Percentiles rank a stretch among this genome's conserved stretches.
Evolutionary conservation across 345 rosid species (phyloP).

Genomic region (Ailanthus altissimus): DNA sequence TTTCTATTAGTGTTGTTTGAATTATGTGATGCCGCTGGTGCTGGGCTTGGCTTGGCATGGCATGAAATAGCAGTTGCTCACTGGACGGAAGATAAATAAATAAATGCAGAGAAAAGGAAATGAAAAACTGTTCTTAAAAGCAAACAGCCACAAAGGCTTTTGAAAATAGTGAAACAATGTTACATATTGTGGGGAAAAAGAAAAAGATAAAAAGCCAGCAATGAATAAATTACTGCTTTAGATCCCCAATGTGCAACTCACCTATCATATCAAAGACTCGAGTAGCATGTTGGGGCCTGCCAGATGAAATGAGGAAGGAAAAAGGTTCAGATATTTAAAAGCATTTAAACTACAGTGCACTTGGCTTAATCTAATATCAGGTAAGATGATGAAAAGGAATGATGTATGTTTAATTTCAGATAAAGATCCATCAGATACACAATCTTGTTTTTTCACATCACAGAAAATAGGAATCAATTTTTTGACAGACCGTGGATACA

Average conservation of each 20-base stretch:
- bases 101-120: neutral
- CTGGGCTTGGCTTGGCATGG: too few relatives aligned
- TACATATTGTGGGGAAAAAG: neutral
- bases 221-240: slow-evolving; percentile 34
- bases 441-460: neutral
- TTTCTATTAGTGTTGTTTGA: too few relatives aligned
- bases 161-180: neutral
- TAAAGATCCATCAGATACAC: neutral
- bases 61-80: too few relatives aligned
- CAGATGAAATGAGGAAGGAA: neutral
- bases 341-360: neutral
- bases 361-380: neutral
- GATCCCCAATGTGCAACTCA: slow-evolving; percentile 73
- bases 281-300: slow-evolving; percentile 83
- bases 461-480: neutral
- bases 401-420: neutral
- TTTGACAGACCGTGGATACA: neutral
- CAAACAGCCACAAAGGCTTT: neutral
- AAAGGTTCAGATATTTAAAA: neutral
- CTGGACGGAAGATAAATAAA: neutral
- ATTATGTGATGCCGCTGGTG: too few relatives aligned
- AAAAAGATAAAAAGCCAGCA: neutral
- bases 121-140: neutral
- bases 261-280: slow-evolving; percentile 83
- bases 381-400: neutral